Evolutionary conservation across 2,329 filamentous ascomycete genomes (phyloP).

Genomic region (Fusarium veterinarium): DNA sequence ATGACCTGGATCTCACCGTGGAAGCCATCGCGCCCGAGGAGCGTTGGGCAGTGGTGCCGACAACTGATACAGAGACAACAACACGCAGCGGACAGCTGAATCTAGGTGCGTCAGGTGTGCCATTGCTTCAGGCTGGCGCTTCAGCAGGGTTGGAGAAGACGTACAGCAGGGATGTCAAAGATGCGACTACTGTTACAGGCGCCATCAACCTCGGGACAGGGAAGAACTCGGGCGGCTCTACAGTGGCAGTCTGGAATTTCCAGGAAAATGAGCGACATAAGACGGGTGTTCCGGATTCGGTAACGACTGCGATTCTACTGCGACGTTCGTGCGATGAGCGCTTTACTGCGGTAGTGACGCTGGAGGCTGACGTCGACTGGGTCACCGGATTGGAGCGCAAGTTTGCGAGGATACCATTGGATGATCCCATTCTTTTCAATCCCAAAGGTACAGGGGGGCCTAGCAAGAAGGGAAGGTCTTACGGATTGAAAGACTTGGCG

Average conservation of each 20-base stretch:
- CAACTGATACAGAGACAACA: neutral
- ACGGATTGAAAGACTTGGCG: neutral
- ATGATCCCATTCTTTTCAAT: neutral
- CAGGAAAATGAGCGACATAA: neutral
- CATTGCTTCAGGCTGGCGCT: neutral
- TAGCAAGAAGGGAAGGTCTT: neutral
- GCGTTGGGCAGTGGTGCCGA: slow-evolving; percentile 14
- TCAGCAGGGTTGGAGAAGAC: neutral
- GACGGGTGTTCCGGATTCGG: neutral
- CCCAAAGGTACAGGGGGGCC: neutral
- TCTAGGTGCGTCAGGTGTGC: neutral
- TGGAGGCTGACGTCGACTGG: neutral
- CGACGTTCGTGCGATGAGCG: neutral
- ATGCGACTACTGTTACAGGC: neutral
- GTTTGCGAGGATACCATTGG: neutral
- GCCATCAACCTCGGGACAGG: neutral
- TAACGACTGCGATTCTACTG: neutral
- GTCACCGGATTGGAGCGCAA: neutral
- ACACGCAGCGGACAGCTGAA: neutral
- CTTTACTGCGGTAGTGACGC: neutral
- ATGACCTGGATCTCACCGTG: too few species aligned
- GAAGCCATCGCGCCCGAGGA: slow-evolving; percentile 10
- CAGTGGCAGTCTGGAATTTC: neutral
- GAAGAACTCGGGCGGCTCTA: neutral
- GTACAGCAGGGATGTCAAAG: neutral